These are phyloP conservation scores for Chalciporus pseudorubinellus DNA, from an alignment of 768 basidiomycete species.

Conservation along the genomic window DNA sequence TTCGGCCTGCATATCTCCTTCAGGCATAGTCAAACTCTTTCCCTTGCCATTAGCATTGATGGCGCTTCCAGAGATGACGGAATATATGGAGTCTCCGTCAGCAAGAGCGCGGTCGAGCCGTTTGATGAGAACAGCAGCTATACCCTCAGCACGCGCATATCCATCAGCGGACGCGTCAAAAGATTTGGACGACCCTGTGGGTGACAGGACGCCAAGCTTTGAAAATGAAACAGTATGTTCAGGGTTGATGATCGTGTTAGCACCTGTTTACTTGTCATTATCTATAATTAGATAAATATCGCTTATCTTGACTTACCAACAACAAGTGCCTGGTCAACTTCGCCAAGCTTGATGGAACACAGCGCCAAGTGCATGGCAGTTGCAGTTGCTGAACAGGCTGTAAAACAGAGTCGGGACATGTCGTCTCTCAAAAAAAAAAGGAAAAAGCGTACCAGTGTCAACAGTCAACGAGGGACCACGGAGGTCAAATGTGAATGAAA, in stretches of 20 bases:
- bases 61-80: conserved; percentile 30
- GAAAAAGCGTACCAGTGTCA: conserved; percentile 30
- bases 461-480: conserved; percentile 49
- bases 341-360: conserved; percentile 41
- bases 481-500: conserved; percentile 37
- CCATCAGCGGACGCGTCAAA: conserved; percentile 34
- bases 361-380: conserved; percentile 48
- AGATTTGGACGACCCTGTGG: conserved; percentile 32
- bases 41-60: conserved; percentile 35
- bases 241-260: conserved; percentile 29
- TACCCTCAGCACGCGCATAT: conserved; percentile 31
- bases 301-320: conserved; percentile 4
- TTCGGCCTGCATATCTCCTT: conserved; percentile 32
- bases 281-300: too few species aligned
- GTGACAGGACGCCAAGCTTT: conserved; percentile 35
- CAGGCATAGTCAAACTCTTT: conserved; percentile 36
- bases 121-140: conserved; percentile 34
- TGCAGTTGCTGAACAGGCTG: conserved; percentile 45
- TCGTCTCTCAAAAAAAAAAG: not conserved
- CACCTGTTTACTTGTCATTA: not conserved
- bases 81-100: conserved; percentile 33
- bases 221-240: conserved; percentile 28
- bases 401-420: not conserved
- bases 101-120: conserved; percentile 30
- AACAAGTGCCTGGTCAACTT: conserved; percentile 48